Base-by-base conservation (phyloP, 148 eudicot genomes). In the Diospyros kaki region DNA sequence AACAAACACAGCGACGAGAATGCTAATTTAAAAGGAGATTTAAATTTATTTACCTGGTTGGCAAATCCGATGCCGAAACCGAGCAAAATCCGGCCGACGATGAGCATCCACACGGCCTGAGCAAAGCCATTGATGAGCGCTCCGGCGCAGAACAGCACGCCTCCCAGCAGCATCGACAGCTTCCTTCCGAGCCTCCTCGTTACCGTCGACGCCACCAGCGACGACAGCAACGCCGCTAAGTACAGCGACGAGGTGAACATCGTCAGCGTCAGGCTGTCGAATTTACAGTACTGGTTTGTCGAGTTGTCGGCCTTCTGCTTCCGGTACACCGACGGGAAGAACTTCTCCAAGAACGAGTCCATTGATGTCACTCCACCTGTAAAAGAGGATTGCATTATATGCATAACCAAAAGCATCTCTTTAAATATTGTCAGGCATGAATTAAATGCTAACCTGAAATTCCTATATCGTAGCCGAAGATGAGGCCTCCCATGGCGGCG, bases 401-500 rank as follows among this genome's bases (percentile, higher is more conserved):
- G 10, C 6, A 11, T 6, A 48, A 48, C 52, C 52, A 4, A 1
- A 48, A 28, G 8, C 52, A 48, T 48, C 52, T 48, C 52, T 4
- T 48, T 8, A 48, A 48, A 48, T 28, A 28, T 28, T 28, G 28
- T 8, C 52, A 48, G 8, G 52, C 52, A 48, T 4, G 8, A 48
- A 48, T 8, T 3, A 0, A 8, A 64, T 39, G 40, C 1, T 38
- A 54, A 87, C 97, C 94, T 67, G 97, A 92, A 73, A 92, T 92
- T 7, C 97, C 97, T 46, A 92, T 88, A 53, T 92, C 97, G 73
- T 92, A 92, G 62, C 97, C 97, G 64, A 92, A 92, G 59, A 92
- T 90, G 11, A 92, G 87, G 58, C 97, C 97, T 15, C 97, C 97
- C 94, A 89, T 92, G 87, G 95, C 90, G 10, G 91, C 97, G 42